Percentiles rank a stretch among this genome's conserved stretches.
Conservation (phyloP, 805 yeast genomes). For the Naumovozyma castellii region DNA sequence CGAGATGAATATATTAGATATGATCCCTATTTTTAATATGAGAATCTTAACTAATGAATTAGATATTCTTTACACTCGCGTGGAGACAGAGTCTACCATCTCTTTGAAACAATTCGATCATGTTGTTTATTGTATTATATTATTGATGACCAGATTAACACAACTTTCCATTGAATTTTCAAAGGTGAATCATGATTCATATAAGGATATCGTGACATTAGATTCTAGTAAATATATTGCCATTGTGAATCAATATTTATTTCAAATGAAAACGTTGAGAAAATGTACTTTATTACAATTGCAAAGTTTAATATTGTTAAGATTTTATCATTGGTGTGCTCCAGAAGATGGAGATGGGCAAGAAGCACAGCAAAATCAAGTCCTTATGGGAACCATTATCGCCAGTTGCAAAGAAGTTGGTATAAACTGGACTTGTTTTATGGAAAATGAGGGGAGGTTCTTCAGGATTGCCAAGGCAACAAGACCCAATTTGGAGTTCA, state of each 20-base stretch:
- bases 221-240: constrained; percentile 20
- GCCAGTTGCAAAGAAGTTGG: constrained; percentile 25
- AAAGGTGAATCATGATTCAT: constrained; percentile 2
- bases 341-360: constrained; percentile 30
- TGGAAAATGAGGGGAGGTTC: constrained; percentile 10
- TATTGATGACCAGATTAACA: constrained; percentile 18
- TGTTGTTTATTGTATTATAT: constrained; percentile 15
- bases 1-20: constrained; percentile 10
- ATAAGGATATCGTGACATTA: constrained; percentile 8
- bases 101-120: constrained; percentile 18
- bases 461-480: constrained; percentile 13
- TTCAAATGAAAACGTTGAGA: constrained; percentile 18
- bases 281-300: constrained; percentile 24
- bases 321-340: constrained; percentile 28
- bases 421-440: constrained; percentile 18
- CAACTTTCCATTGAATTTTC: constrained; percentile 20
- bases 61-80: constrained; percentile 10
- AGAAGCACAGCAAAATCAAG: constrained; percentile 21
- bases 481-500: constrained; percentile 13
- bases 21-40: constrained; percentile 22
- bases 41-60: constrained; percentile 10
- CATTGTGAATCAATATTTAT: constrained; percentile 17
- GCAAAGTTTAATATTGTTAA: constrained; percentile 20
- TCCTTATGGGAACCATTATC: constrained; percentile 23
- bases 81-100: constrained; percentile 6